phyloP scores from a whole-genome alignment of 139 green algal species.

The Yamagishiella unicocca region DNA sequence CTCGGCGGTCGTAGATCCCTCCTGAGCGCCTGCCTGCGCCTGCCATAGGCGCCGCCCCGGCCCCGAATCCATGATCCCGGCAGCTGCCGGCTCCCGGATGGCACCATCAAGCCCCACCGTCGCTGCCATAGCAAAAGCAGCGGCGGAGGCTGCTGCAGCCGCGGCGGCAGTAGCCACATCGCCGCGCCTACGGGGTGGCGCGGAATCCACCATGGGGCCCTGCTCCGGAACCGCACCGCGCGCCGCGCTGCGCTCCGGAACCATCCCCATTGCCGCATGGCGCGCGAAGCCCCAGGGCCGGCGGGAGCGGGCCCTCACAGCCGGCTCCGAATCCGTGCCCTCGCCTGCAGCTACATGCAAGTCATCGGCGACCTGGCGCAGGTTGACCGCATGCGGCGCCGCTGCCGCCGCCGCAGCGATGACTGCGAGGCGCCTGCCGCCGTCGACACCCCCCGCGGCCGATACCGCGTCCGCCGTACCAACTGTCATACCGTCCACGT shows the following conservation, averaged over 20 bases:
- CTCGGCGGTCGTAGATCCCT: no score
- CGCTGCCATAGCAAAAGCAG: neutral
- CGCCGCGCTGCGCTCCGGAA: neutral
- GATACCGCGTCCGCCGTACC: neutral
- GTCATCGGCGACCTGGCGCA: no score
- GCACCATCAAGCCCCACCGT: neutral
- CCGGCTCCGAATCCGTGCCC: no score
- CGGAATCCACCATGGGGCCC: neutral
- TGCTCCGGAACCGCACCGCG: neutral
- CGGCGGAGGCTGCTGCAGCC: neutral
- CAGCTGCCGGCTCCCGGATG: no score
- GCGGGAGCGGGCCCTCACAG: no score
- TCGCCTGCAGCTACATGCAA: no score
- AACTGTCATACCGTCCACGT: neutral
- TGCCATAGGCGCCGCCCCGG: no score
- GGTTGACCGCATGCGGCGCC: no score
- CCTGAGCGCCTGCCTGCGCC: no score
- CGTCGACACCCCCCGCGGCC: neutral
- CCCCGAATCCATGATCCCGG: no score
- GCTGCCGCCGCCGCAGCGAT: neutral
- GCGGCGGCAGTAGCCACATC: neutral
- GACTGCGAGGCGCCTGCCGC: neutral
- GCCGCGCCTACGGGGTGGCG: neutral
- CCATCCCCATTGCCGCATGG: neutral
- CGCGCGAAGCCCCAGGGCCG: neutral